These are phyloP conservation scores for Peronospora belbahrii DNA, from an alignment of 352 stramenopile species.

Conservation along the genomic window DNA sequence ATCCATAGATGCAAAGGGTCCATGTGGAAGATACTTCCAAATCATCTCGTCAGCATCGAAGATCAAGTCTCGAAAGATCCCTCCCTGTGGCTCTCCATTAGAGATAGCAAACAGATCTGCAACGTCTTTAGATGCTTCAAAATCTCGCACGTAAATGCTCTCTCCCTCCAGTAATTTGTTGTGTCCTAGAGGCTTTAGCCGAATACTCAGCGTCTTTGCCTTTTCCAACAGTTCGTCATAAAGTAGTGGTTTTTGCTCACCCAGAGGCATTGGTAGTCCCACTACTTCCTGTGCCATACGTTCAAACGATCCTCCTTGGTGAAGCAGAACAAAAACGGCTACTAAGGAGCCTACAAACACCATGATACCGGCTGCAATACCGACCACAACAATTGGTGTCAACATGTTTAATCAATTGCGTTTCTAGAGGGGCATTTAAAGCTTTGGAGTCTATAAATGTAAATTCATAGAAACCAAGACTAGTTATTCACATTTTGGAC, in stretches of 20 bases:
- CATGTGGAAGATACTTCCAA: conserved; percentile 60
- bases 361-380: conserved; percentile 70
- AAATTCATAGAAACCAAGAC: conserved; percentile 6
- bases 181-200: conserved; percentile 28
- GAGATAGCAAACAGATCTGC: conserved; percentile 41
- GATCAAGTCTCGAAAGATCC: conserved; percentile 48
- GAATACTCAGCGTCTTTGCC: conserved; percentile 23
- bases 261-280: conserved; percentile 45
- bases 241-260: conserved; percentile 72
- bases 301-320: conserved; percentile 81
- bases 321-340: conserved; percentile 78
- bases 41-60: conserved; percentile 77
- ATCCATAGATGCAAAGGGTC: conserved; percentile 38
- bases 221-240: conserved; percentile 82
- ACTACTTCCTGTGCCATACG: conserved; percentile 76
- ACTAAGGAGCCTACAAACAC: conserved; percentile 82
- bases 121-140: conserved; percentile 22
- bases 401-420: conserved; percentile 26
- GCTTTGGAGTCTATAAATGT: conserved; percentile 2
- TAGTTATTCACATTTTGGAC: background rate
- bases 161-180: conserved; percentile 27
- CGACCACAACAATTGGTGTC: conserved; percentile 44
- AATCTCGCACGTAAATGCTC: conserved; percentile 42
- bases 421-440: too few relatives aligned
- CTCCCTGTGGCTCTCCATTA: conserved; percentile 30